Percentiles rank a stretch among this genome's conserved stretches.
Evolutionary conservation across 257 asterid species (phyloP).

Genomic region (Pogostemon cablin): DNA sequence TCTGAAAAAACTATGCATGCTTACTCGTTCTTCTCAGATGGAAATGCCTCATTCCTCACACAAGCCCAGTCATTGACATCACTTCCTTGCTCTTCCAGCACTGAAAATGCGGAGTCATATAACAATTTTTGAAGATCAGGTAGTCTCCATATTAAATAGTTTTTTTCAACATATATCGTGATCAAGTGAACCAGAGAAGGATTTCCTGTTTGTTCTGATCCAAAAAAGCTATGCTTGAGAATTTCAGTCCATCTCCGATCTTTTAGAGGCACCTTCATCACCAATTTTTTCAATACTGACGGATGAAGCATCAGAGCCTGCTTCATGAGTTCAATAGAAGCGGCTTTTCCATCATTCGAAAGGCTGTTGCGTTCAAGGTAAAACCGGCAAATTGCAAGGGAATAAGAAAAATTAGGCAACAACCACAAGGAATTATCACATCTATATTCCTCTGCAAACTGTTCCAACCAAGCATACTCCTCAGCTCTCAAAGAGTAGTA

Average conservation of each 20-base stretch:
- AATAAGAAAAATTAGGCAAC: conserved; percentile 84
- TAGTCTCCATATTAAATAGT: conserved; percentile 90
- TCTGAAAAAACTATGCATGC: conserved; percentile 28
- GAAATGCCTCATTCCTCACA: conserved; percentile 77
- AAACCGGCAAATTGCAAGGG: conserved; percentile 78
- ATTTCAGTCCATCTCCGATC: conserved; percentile 65
- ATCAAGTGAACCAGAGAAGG: conserved; percentile 83
- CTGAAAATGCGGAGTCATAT: conserved; percentile 62
- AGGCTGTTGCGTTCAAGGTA: conserved; percentile 51
- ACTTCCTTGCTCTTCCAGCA: conserved; percentile 53
- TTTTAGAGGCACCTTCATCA: conserved; percentile 80
- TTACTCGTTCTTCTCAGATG: conserved; percentile 86
- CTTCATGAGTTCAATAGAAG: conserved; percentile 79
- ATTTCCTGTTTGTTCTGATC: conserved; percentile 64
- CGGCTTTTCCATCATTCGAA: conserved; percentile 45
- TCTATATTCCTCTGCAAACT: conserved; percentile 71
- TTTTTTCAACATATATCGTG: conserved; percentile 75
- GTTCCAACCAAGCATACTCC: conserved; percentile 85
- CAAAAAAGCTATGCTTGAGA: conserved; percentile 56
- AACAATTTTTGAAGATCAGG: conserved; percentile 85
- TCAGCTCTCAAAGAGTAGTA: conserved; percentile 83
- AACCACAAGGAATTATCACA: conserved; percentile 82
- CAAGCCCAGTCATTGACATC: conserved; percentile 82
- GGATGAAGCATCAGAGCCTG: conserved; percentile 97
- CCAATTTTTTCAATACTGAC: conserved; percentile 69